Evolutionary conservation across 164 flowering plant species (phyloP).

Genomic region (Aristolochia contorta): DNA sequence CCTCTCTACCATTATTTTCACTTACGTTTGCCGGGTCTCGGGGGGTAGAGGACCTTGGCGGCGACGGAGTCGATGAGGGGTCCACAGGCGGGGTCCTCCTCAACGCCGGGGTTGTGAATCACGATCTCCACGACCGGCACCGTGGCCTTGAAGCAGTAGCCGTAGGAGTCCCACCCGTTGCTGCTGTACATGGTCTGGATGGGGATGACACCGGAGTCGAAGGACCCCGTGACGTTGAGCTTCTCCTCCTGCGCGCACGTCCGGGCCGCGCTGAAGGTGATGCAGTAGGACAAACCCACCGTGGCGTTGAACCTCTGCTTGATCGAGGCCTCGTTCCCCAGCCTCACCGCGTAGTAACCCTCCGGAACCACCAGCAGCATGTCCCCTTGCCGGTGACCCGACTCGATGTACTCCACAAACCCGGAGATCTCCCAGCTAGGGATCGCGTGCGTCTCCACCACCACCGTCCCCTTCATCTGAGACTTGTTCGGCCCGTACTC

Average conservation of each 20-base stretch:
- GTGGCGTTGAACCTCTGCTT: constrained; percentile 44
- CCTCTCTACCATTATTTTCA: no score
- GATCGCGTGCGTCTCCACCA: constrained; percentile 33
- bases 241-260: constrained; percentile 68
- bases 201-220: constrained; percentile 39
- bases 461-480: constrained; percentile 55
- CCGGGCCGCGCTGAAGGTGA: constrained; percentile 66
- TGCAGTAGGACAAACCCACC: constrained; percentile 41
- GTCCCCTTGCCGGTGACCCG: constrained; percentile 80
- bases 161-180: constrained; percentile 53
- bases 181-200: constrained; percentile 68
- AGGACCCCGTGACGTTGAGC: constrained; percentile 44
- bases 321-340: constrained; percentile 72
- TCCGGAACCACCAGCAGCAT: constrained; percentile 79
- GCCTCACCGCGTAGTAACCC: constrained; percentile 65
- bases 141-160: constrained; percentile 47
- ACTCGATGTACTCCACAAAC: constrained; percentile 67
- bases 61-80: constrained; percentile 85
- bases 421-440: constrained; percentile 75
- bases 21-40: constrained; percentile 61
- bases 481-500: constrained; percentile 58
- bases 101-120: constrained; percentile 76
- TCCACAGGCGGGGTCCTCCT: constrained; percentile 95
- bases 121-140: constrained; percentile 17
- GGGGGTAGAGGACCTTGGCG: constrained; percentile 52